Evolutionary conservation across 2,329 filamentous ascomycete species (phyloP).

Genomic region (Lasiodiplodia citricola): DNA sequence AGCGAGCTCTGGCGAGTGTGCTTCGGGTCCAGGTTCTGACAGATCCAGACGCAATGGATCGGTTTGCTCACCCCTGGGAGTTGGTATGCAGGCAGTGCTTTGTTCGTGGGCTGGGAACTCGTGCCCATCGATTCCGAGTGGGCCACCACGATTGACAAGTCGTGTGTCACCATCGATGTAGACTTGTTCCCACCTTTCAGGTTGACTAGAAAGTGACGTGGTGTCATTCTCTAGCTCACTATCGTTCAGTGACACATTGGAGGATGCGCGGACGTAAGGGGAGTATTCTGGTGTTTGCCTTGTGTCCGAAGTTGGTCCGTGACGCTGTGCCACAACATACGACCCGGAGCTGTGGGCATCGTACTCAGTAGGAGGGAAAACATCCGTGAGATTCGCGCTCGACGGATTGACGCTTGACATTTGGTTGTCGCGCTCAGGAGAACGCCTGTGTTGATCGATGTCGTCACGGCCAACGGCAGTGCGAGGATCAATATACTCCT

Average conservation of each 20-base stretch:
- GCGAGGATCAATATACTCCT: conserved; percentile 55
- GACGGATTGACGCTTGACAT: conserved; percentile 14
- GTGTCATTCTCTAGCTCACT: conserved; percentile 45
- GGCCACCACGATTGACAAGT: conserved; percentile 39
- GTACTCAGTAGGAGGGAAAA: conserved; percentile 50
- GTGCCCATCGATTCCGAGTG: conserved; percentile 37
- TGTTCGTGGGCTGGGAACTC: conserved; percentile 40
- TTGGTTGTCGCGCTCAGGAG: conserved; percentile 21
- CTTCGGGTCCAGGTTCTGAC: not conserved
- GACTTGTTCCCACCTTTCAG: conserved; percentile 46
- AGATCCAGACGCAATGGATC: conserved; percentile 31
- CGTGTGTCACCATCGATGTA: conserved; percentile 47
- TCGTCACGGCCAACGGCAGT: conserved; percentile 52
- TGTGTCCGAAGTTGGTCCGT: conserved; percentile 35
- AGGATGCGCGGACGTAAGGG: conserved; percentile 37
- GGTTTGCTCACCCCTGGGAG: conserved; percentile 40
- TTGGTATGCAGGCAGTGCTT: conserved; percentile 44
- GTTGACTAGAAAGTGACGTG: conserved; percentile 40
- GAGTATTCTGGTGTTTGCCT: conserved; percentile 34
- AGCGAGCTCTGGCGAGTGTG: conserved; percentile 8
- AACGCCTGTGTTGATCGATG: conserved; percentile 41
- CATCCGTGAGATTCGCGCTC: conserved; percentile 35
- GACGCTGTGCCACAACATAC: conserved; percentile 44
- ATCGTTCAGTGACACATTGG: conserved; percentile 46
- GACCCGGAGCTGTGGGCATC: conserved; percentile 50